Percentiles rank a stretch among this genome's conserved stretches.
Evolutionary conservation across 2,329 filamentous ascomycete species (phyloP).

Genomic region (Fusarium kyushuense): DNA sequence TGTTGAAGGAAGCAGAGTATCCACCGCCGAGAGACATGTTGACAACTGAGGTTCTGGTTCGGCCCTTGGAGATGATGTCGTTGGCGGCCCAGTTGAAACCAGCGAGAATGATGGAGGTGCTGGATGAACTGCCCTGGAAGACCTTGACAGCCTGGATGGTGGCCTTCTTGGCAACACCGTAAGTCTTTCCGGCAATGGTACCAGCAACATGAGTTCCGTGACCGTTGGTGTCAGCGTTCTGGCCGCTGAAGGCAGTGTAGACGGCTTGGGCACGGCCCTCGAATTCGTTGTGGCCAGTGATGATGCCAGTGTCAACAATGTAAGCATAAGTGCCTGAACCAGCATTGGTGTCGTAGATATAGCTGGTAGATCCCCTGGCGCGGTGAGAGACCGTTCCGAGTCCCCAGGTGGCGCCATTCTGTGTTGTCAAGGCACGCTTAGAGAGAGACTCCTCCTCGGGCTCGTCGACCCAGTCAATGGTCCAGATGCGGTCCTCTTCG

Average conservation of each 20-base stretch:
- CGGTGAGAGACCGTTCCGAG: slow-evolving; percentile 52
- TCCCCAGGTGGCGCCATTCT: slow-evolving; percentile 51
- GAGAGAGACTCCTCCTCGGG: slow-evolving; percentile 25
- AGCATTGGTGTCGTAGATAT: slow-evolving; percentile 64
- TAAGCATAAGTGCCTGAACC: slow-evolving; percentile 65
- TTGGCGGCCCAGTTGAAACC: slow-evolving; percentile 59
- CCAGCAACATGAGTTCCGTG: slow-evolving; percentile 59
- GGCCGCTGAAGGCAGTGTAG: slow-evolving; percentile 45
- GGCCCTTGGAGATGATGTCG: slow-evolving; percentile 58
- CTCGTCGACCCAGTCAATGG: slow-evolving; percentile 43
- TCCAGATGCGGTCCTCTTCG: slow-evolving; percentile 50
- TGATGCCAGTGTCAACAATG: slow-evolving; percentile 73
- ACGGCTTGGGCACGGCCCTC: slow-evolving; percentile 61
- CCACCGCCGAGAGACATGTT: slow-evolving; percentile 68
- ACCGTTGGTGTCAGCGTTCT: slow-evolving; percentile 51
- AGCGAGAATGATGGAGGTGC: slow-evolving; percentile 50
- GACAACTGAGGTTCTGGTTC: slow-evolving; percentile 59
- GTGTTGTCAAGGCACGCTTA: slow-evolving; percentile 49
- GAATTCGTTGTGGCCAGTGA: slow-evolving; percentile 65
- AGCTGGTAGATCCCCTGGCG: slow-evolving; percentile 49
- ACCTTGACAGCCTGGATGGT: slow-evolving; percentile 62
- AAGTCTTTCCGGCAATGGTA: slow-evolving; percentile 53
- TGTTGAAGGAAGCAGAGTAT: slow-evolving; percentile 61
- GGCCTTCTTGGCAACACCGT: slow-evolving; percentile 59
- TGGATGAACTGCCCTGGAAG: slow-evolving; percentile 49